Conservation (phyloP, 129 eudicot species). For the Artemisia argyi region DNA sequence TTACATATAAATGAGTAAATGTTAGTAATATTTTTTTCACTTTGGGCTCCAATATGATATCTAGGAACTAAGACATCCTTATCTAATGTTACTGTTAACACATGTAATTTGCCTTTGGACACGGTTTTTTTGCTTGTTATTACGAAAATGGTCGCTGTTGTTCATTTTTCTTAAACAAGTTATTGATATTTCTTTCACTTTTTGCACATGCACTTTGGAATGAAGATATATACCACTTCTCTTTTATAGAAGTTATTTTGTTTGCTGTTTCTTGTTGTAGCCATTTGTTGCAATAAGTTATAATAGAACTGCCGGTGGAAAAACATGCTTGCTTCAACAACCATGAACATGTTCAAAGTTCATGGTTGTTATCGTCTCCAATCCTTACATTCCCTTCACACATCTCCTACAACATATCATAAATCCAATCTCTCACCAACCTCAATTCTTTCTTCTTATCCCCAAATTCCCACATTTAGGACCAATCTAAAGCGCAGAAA, state of each 20-base stretch:
- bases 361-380: constrained; percentile 38
- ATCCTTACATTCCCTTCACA: constrained; percentile 17
- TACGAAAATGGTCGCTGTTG: not conserved
- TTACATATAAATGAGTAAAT: no score
- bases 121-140: no score
- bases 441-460: constrained; percentile 11
- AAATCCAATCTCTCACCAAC: constrained; percentile 17
- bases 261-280: not conserved
- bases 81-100: no score
- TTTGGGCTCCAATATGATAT: no score
- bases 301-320: not conserved
- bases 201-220: no score
- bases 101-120: no score
- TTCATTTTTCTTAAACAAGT: not conserved
- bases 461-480: constrained; percentile 26
- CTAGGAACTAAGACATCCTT: no score
- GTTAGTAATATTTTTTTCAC: no score
- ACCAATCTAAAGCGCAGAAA: constrained; percentile 17
- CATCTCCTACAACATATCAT: constrained; percentile 8
- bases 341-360: constrained; percentile 41
- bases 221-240: no score
- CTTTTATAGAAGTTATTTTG: no score
- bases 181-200: no score
- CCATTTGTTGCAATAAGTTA: not conserved
- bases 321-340: constrained; percentile 29